A percentile compares a stretch with the other conserved stretches of the same genome.
Evolutionary conservation across 495 filamentous ascomycete genomes (phyloP).

Genomic region (Thermothielavioides terrestris): DNA sequence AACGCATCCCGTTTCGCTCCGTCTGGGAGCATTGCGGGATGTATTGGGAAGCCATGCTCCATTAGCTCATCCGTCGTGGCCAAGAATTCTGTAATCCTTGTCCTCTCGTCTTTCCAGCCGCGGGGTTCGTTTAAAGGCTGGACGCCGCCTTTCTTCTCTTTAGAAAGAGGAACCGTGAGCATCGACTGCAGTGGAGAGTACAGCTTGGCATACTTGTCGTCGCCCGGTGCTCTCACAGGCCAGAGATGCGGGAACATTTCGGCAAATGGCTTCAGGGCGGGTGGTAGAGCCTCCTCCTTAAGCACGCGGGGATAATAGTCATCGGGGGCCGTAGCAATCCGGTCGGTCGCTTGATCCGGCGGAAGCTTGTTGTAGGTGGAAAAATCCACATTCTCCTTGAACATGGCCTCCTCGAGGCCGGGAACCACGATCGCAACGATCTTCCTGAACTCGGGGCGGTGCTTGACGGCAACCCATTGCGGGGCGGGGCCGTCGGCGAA

Average conservation of each 20-base stretch:
- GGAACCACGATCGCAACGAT: constrained; percentile 92
- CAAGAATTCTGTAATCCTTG: constrained; percentile 68
- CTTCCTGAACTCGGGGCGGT: constrained; percentile 68
- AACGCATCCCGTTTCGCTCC: constrained; percentile 36
- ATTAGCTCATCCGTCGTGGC: constrained; percentile 61
- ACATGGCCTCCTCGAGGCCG: constrained; percentile 83
- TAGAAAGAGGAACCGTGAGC: constrained; percentile 56
- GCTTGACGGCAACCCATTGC: constrained; percentile 75
- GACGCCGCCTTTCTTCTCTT: constrained; percentile 49
- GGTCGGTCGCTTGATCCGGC: constrained; percentile 24
- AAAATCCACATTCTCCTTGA: constrained; percentile 58
- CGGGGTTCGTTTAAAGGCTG: constrained; percentile 50
- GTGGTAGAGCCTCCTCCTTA: constrained; percentile 49
- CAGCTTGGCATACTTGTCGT: constrained; percentile 67
- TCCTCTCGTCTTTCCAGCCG: constrained; percentile 57
- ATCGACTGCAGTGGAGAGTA: constrained; percentile 77
- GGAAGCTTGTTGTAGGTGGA: constrained; percentile 30
- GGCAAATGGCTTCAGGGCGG: constrained; percentile 59
- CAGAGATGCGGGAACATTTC: constrained; percentile 79
- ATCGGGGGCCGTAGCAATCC: constrained; percentile 41
- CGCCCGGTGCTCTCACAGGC: constrained; percentile 80
- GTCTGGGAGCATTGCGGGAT: constrained; percentile 56
- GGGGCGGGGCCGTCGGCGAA: constrained; percentile 76
- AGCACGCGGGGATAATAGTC: constrained; percentile 69
- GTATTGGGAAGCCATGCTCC: constrained; percentile 71